These are phyloP conservation scores for Yamadazyma sp. DNA, from an alignment of 805 yeast species.

Conservation along the genomic window DNA sequence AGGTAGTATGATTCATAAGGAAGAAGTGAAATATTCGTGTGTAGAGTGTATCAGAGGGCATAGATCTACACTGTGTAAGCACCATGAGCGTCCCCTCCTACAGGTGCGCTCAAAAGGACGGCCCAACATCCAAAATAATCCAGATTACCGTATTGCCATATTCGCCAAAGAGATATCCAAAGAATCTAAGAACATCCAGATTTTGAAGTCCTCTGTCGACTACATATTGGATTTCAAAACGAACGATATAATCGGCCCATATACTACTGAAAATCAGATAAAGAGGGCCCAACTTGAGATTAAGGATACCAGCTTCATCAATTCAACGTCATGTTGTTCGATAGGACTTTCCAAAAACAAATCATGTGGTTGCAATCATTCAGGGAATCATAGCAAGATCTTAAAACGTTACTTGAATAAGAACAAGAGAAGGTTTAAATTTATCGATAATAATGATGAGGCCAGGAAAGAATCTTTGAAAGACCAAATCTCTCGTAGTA, in stretches of 20 bases:
- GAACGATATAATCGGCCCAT: slow-evolving; percentile 42
- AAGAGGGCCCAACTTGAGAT: slow-evolving; percentile 25
- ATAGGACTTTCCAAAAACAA: slow-evolving; percentile 15
- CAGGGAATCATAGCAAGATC: slow-evolving; percentile 36
- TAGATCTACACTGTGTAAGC: slow-evolving; percentile 83
- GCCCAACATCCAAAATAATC: slow-evolving; percentile 60
- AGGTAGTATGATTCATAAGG: slow-evolving; percentile 78
- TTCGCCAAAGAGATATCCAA: slow-evolving; percentile 43
- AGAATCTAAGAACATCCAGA: slow-evolving; percentile 9
- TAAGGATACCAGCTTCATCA: slow-evolving; percentile 33
- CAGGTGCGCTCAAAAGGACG: slow-evolving; percentile 91
- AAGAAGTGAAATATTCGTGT: slow-evolving; percentile 80
- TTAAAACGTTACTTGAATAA: slow-evolving; percentile 31
- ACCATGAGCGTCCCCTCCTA: slow-evolving; percentile 73
- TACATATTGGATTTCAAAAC: slow-evolving; percentile 39
- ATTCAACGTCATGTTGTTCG: slow-evolving; percentile 34
- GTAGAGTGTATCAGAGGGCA: slow-evolving; percentile 90
- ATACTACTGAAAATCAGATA: slow-evolving; percentile 18
- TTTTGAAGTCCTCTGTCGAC: slow-evolving; percentile 38
- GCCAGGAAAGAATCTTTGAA: slow-evolving; percentile 14
- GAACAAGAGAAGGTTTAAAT: slow-evolving; percentile 18
- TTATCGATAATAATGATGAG: slow-evolving; percentile 16
- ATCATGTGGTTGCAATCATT: slow-evolving; percentile 32
- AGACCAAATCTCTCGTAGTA: slow-evolving; percentile 12
- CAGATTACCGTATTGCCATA: slow-evolving; percentile 59